phyloP scores from a whole-genome alignment of 2,329 filamentous ascomycete genomes.

The Curvularia lunata region DNA sequence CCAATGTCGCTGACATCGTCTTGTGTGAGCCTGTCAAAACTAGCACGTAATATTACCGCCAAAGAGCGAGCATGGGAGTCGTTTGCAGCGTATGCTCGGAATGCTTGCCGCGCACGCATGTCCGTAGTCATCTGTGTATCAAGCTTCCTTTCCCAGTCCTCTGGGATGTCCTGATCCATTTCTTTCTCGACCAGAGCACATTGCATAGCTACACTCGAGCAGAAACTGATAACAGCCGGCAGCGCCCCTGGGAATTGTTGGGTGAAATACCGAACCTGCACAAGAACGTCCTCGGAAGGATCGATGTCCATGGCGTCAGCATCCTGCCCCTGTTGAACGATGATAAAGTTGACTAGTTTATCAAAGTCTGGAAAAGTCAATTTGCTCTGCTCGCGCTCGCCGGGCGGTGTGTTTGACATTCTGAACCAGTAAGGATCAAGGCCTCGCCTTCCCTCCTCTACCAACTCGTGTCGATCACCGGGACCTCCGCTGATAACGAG shows the following conservation, averaged over 20 bases:
- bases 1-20: constrained; percentile 51
- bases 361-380: constrained; percentile 53
- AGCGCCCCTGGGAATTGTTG: constrained; percentile 60
- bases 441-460: constrained; percentile 89
- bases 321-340: constrained; percentile 45
- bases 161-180: constrained; percentile 64
- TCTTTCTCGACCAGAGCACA: constrained; percentile 58
- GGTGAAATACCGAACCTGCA: constrained; percentile 40
- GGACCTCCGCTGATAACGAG: constrained; percentile 73
- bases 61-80: constrained; percentile 47
- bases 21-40: constrained; percentile 53
- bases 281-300: constrained; percentile 31
- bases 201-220: constrained; percentile 65
- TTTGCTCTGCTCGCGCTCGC: constrained; percentile 27
- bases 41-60: constrained; percentile 52
- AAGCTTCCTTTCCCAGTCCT: constrained; percentile 84
- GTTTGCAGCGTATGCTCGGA: constrained; percentile 58
- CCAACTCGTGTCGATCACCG: constrained; percentile 78
- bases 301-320: constrained; percentile 47
- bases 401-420: constrained; percentile 60
- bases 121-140: constrained; percentile 76
- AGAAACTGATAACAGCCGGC: constrained; percentile 72
- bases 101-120: constrained; percentile 64
- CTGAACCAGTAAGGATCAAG: constrained; percentile 79
- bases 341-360: constrained; percentile 54